Percentiles rank a stretch among this genome's conserved stretches.
phyloP scores from a whole-genome alignment of 306 rosid species.

The Pterocarpus macrocarpus region DNA sequence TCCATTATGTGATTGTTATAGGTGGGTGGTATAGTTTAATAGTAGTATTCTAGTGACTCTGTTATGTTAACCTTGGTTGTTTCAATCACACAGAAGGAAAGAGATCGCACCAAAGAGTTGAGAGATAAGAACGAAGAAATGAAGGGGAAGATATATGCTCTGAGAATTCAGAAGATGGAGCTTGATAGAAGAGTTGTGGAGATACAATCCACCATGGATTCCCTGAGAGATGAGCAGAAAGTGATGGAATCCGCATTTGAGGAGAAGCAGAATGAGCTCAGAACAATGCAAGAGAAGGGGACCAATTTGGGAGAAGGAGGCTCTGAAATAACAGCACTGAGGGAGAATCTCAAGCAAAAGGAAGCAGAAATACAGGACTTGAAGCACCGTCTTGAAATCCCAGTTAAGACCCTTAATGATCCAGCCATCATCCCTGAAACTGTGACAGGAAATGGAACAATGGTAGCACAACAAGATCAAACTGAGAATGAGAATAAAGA shows the following conservation, averaged over 20 bases:
- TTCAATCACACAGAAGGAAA: constrained; percentile 65
- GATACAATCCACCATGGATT: constrained; percentile 74
- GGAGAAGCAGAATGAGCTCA: constrained; percentile 76
- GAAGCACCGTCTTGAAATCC: constrained; percentile 58
- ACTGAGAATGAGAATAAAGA: constrained; percentile 27
- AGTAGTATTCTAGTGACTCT: neutral
- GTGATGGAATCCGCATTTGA: constrained; percentile 66
- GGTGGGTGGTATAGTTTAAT: constrained; percentile 6
- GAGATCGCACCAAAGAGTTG: constrained; percentile 63
- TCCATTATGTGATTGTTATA: constrained; percentile 12
- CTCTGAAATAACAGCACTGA: constrained; percentile 48
- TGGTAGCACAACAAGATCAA: constrained; percentile 27
- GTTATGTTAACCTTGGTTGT: constrained; percentile 12
- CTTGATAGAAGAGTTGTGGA: constrained; percentile 68
- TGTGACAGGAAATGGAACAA: constrained; percentile 44
- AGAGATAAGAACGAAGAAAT: constrained; percentile 72
- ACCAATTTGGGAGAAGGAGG: constrained; percentile 38
- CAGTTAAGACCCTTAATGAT: constrained; percentile 49
- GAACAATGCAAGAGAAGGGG: constrained; percentile 49
- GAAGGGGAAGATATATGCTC: constrained; percentile 60
- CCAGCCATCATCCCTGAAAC: constrained; percentile 42
- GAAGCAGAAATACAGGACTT: constrained; percentile 72
- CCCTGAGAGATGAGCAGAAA: constrained; percentile 78
- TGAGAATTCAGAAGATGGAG: constrained; percentile 79
- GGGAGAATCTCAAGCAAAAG: constrained; percentile 65